Evolutionary conservation across 495 filamentous ascomycete genomes (phyloP), one percentile per base, ranked within the genome.

Genomic region (Parathielavia appendiculata): DNA sequence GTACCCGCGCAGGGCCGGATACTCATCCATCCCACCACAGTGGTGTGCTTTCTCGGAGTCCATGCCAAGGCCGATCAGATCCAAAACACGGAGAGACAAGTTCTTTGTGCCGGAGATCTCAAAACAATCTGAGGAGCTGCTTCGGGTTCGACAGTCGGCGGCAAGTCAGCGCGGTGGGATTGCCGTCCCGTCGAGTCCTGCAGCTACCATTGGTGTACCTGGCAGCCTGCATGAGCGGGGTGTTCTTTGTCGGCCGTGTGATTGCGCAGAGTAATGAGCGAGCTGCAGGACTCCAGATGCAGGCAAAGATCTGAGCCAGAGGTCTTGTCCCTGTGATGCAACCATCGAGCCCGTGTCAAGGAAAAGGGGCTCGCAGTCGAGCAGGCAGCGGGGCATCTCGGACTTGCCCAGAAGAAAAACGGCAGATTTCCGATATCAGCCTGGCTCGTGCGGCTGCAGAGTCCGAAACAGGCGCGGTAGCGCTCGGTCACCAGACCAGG

Each of bases 381-480:
- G n/a, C n/a, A 30, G 26, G 26, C 26, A 57, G 54, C 54, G 47
- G 55, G 46, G 46, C 13, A 38, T 5, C 32, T 46, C 51, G 23
- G 56, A 13, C 50, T 51, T 44, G 53, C 16, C 51, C 47, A 14
- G n/a, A 38, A n/a, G 46, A 52, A 45, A 26, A 23, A 51, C 47
- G 58, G 52, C 26, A 22, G 51, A 20, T 51, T 45, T 45, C 56
- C 60, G 23, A 14, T 47, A 51, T 47, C 55, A 52, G 56, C 44
- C 51, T 51, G 60, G n/a, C 46, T 40, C 51, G 59, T 17, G 56
- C 40, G 56, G 48, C 16, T 44, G 59, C 59, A 59, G 50, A 56
- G 7, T 62, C 51, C 65, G 67, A 69, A 69, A 69, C 67, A 65
- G 62, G 67, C 67, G 62, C 60, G 60, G 53, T 51, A 41, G 51